A percentile compares a stretch with the other conserved stretches of the same genome.
These are phyloP conservation scores for Plicaturopsis crispa DNA, from an alignment of 768 basidiomycete genomes.

Conservation along the genomic window DNA sequence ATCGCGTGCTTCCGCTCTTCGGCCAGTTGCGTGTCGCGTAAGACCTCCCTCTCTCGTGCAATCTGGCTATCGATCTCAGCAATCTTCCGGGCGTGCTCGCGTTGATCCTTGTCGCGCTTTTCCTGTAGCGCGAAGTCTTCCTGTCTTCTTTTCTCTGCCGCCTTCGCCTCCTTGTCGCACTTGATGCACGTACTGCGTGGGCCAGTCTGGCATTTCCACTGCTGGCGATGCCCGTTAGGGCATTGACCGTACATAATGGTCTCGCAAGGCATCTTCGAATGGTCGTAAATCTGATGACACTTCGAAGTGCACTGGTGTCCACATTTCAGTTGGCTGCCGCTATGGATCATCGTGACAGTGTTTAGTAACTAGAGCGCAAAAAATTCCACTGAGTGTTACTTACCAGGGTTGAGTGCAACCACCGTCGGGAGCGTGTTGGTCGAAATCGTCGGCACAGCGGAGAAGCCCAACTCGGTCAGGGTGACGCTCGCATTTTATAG, in stretches of 20 bases:
- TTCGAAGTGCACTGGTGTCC: constrained; percentile 50
- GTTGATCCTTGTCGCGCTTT: constrained; percentile 36
- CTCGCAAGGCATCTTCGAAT: constrained; percentile 46
- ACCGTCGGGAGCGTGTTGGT: constrained; percentile 47
- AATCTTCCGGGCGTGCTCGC: constrained; percentile 32
- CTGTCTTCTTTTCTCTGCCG: constrained; percentile 31
- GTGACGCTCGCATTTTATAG: constrained; percentile 52
- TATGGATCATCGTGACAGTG: constrained; percentile 14
- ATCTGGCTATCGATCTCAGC: constrained; percentile 36
- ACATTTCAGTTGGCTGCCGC: constrained; percentile 42
- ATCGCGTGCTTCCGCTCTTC: constrained; percentile 18
- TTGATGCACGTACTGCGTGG: constrained; percentile 28
- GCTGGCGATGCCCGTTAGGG: constrained; percentile 31
- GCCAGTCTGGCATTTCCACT: constrained; percentile 35
- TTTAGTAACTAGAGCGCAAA: too few species aligned
- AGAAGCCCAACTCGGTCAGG: constrained; percentile 31
- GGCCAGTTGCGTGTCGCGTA: constrained; percentile 19
- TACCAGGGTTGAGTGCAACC: constrained; percentile 59
- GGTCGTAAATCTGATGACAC: constrained; percentile 50
- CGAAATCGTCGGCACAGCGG: constrained; percentile 38
- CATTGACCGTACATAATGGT: constrained; percentile 31
- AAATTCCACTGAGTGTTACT: constrained; percentile 7
- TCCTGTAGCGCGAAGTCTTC: constrained; percentile 33
- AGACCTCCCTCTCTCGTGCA: constrained; percentile 21
- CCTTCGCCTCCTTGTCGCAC: constrained; percentile 39